phyloP scores from a whole-genome alignment of 108 stramenopile genomes.

The Nitzschia putrida region DNA sequence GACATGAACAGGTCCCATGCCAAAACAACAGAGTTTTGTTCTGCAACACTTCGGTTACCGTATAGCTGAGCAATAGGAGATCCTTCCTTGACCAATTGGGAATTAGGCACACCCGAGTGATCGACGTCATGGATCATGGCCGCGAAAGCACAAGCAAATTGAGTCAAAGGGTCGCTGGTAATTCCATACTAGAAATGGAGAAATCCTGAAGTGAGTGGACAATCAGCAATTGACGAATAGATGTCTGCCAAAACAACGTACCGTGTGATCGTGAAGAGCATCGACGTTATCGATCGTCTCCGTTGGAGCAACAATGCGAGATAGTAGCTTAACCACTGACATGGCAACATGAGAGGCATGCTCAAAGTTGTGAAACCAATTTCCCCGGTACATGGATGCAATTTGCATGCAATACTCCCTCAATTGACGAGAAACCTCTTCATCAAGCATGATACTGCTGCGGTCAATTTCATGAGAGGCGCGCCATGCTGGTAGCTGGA shows the following conservation, averaged over 20 bases:
- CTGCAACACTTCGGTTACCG: conserved; percentile 45
- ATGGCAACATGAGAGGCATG: conserved; percentile 35
- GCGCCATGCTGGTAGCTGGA: conserved; percentile 35
- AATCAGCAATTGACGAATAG: too few species aligned
- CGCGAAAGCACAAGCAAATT: conserved; percentile 48
- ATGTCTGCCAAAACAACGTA: too few species aligned
- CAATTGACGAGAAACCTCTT: conserved; percentile 18
- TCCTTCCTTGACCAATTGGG: conserved; percentile 46
- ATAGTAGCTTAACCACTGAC: conserved; percentile 29
- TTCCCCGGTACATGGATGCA: conserved; percentile 27
- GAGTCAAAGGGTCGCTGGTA: conserved; percentile 46
- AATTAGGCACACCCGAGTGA: conserved; percentile 48
- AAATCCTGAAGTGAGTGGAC: too few species aligned
- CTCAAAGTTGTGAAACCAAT: conserved; percentile 33
- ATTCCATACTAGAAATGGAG: conserved; percentile 36
- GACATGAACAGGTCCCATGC: conserved; percentile 50
- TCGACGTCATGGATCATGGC: conserved; percentile 56
- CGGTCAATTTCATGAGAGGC: neutral
- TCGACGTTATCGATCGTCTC: conserved; percentile 1
- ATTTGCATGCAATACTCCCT: conserved; percentile 22
- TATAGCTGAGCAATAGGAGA: conserved; percentile 30
- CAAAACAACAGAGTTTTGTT: conserved; percentile 46
- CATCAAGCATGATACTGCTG: neutral
- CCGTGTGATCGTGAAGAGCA: conserved; percentile 7
- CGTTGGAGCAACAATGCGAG: conserved; percentile 19